Percentiles rank a stretch among this genome's conserved stretches.
These are phyloP conservation scores for Auricularia heimuer DNA, from an alignment of 768 basidiomycete genomes.

Conservation along the genomic window DNA sequence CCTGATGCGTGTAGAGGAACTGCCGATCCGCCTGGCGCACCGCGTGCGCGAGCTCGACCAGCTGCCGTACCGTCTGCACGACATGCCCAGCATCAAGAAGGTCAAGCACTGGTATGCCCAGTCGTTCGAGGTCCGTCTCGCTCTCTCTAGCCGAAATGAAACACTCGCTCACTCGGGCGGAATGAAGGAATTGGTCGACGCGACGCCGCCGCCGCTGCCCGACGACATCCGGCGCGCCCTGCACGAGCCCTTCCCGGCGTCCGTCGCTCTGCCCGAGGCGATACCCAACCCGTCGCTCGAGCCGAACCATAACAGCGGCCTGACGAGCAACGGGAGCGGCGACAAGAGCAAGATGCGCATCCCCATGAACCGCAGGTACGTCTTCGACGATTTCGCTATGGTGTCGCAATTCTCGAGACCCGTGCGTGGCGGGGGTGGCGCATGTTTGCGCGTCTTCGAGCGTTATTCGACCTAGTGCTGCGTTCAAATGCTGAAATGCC, in stretches of 20 bases:
- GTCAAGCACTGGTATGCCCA: slow-evolving; percentile 99
- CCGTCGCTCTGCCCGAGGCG: slow-evolving; percentile 51
- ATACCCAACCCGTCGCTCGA: slow-evolving; percentile 67
- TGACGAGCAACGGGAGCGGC: slow-evolving; percentile 20
- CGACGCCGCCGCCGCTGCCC: slow-evolving; percentile 68
- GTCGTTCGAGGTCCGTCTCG: slow-evolving; percentile 76
- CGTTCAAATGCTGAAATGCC: neutral
- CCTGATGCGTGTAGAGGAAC: slow-evolving; percentile 51
- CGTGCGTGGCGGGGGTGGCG: too few species aligned
- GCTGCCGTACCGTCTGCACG: slow-evolving; percentile 81
- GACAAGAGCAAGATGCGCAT: slow-evolving; percentile 62
- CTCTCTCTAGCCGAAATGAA: neutral
- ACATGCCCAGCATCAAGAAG: slow-evolving; percentile 86
- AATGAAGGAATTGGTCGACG: slow-evolving; percentile 75
- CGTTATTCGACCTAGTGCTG: slow-evolving; percentile 13
- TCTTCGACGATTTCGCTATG: too few species aligned
- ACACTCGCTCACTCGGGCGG: neutral
- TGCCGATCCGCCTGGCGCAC: slow-evolving; percentile 91
- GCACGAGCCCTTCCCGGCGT: slow-evolving; percentile 38
- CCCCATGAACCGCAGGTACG: slow-evolving; percentile 72
- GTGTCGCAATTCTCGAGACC: too few species aligned
- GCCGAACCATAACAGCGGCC: slow-evolving; percentile 7
- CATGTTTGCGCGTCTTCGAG: neutral
- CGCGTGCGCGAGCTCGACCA: slow-evolving; percentile 93
- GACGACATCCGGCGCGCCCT: slow-evolving; percentile 58